Evolutionary conservation across 805 yeast species (phyloP).

Genomic region (Lachancea meyersii): DNA sequence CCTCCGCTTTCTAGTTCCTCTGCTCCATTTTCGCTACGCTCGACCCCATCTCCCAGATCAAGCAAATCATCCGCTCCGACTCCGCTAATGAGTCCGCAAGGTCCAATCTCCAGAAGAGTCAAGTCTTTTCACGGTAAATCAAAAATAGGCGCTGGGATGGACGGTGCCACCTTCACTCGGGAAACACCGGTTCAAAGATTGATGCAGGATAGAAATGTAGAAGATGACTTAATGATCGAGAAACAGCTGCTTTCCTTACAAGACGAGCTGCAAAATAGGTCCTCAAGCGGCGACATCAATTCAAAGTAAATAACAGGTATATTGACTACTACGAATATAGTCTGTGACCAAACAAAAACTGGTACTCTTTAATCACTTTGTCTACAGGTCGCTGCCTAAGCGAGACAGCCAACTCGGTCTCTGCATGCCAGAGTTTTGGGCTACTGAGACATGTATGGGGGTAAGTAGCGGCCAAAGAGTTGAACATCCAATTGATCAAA

Average conservation of each 20-base stretch:
- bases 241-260: slow-evolving; percentile 9
- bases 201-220: slow-evolving; percentile 10
- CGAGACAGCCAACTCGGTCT: no score
- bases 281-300: slow-evolving; percentile 4
- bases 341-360: no score
- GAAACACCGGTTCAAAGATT: slow-evolving; percentile 8
- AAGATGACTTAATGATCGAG: slow-evolving; percentile 8
- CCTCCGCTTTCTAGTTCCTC: slow-evolving; percentile 10
- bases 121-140: slow-evolving; percentile 3
- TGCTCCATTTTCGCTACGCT: slow-evolving; percentile 2
- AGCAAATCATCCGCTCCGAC: slow-evolving; percentile 1
- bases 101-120: slow-evolving; percentile 1
- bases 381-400: no score
- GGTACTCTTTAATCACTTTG: no score
- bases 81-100: slow-evolving; percentile 1
- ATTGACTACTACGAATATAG: no score
- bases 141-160: background rate
- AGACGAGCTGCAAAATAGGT: slow-evolving; percentile 8
- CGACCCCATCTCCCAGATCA: slow-evolving; percentile 8
- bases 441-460: slow-evolving; percentile 63
- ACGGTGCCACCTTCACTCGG: background rate
- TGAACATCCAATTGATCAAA: slow-evolving; percentile 82
- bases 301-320: background rate
- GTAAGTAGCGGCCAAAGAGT: slow-evolving; percentile 74
- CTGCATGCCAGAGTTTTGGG: no score